phyloP scores from a whole-genome alignment of 1,139 yeast species.

The Torulaspora globosa region DNA sequence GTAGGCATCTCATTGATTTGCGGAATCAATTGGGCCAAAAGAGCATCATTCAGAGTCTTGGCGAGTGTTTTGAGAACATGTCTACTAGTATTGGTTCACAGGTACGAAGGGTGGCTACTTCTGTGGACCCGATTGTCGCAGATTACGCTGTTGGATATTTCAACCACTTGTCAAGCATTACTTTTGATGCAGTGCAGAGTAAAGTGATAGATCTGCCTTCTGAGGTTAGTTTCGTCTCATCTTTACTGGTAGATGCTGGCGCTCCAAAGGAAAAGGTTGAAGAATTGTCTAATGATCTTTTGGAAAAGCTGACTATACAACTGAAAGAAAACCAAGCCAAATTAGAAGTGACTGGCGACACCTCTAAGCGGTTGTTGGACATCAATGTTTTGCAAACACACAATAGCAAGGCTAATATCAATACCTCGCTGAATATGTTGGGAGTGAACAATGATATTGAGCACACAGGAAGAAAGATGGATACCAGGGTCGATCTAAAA shows the following conservation, averaged over 20 bases:
- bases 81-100: conserved; percentile 43
- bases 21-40: not conserved
- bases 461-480: conserved; percentile 86
- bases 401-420: conserved; percentile 60
- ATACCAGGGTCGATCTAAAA: conserved; percentile 91
- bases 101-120: conserved; percentile 85
- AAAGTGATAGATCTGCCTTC: conserved; percentile 61
- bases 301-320: conserved; percentile 50
- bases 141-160: conserved; percentile 90
- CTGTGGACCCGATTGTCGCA: conserved; percentile 83
- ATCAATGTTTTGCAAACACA: conserved; percentile 61
- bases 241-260: conserved; percentile 74
- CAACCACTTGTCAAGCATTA: conserved; percentile 66
- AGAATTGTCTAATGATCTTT: conserved; percentile 45
- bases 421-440: conserved; percentile 64
- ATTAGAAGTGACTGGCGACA: conserved; percentile 65
- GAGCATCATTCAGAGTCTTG: not conserved
- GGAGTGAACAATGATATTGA: conserved; percentile 82
- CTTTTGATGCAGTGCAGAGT: conserved; percentile 77
- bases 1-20: not conserved
- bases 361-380: conserved; percentile 75
- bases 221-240: conserved; percentile 64
- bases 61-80: conserved; percentile 17
- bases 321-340: conserved; percentile 68
- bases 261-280: conserved; percentile 57